Percentiles rank a stretch among this genome's conserved stretches.
These are phyloP conservation scores for Harringtonia aguacate DNA, from an alignment of 2,329 filamentous ascomycete genomes.

Conservation along the genomic window DNA sequence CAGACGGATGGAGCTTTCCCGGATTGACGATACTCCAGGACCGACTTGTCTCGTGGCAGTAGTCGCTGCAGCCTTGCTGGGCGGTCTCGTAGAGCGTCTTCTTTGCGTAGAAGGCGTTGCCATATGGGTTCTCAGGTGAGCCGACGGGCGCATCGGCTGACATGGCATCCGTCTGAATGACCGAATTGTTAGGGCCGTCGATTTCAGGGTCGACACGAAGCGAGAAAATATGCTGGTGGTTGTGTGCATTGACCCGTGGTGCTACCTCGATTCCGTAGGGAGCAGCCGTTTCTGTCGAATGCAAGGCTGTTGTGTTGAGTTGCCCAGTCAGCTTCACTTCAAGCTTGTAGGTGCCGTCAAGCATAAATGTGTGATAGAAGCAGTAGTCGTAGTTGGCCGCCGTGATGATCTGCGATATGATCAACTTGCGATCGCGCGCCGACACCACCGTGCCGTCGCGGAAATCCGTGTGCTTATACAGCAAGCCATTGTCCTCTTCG, in stretches of 20 bases:
- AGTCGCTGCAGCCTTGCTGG: slow-evolving; percentile 61
- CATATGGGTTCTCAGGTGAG: slow-evolving; percentile 73
- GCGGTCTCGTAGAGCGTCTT: slow-evolving; percentile 71
- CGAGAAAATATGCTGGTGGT: slow-evolving; percentile 93
- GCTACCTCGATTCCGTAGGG: slow-evolving; percentile 92
- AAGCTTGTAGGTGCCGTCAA: slow-evolving; percentile 83
- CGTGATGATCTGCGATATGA: slow-evolving; percentile 87
- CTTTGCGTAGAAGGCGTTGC: slow-evolving; percentile 81
- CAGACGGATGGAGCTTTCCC: slow-evolving; percentile 72
- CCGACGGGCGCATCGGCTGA: slow-evolving; percentile 64
- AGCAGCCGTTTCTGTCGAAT: slow-evolving; percentile 66
- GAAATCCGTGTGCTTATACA: slow-evolving; percentile 94
- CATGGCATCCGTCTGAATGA: slow-evolving; percentile 73
- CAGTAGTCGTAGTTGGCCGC: slow-evolving; percentile 90
- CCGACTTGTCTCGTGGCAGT: slow-evolving; percentile 66
- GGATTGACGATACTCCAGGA: slow-evolving; percentile 89
- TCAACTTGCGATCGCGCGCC: slow-evolving; percentile 73
- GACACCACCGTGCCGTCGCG: slow-evolving; percentile 78
- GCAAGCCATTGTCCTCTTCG: slow-evolving; percentile 81
- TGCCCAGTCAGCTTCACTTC: slow-evolving; percentile 90
- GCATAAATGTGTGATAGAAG: slow-evolving; percentile 26
- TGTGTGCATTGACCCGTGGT: slow-evolving; percentile 84
- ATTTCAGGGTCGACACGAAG: slow-evolving; percentile 79
- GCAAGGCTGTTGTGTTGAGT: slow-evolving; percentile 80
- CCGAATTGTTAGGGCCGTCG: slow-evolving; percentile 65